These are phyloP conservation scores for Ceratobasidium sp. DNA, from an alignment of 1,284 basidiomycete genomes.

Conservation along the genomic window DNA sequence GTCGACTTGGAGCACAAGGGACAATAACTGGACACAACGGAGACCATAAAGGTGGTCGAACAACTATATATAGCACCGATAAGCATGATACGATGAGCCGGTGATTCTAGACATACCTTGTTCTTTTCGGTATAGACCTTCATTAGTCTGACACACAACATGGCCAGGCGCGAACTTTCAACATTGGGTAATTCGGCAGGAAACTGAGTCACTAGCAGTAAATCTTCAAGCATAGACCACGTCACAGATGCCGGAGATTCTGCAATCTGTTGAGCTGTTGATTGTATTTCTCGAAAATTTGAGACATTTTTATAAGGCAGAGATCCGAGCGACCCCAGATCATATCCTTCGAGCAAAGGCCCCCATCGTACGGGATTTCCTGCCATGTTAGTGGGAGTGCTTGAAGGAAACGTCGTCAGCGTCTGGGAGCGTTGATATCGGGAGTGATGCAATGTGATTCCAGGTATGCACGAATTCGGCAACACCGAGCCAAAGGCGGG, in stretches of 20 bases:
- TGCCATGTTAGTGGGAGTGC: neutral
- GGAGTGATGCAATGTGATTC: neutral
- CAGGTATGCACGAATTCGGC: neutral
- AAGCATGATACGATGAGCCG: too few relatives aligned
- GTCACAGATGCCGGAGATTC: neutral
- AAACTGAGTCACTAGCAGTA: neutral
- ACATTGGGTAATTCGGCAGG: neutral
- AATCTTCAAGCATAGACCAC: neutral
- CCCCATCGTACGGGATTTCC: neutral
- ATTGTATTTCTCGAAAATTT: neutral
- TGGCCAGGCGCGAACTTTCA: neutral
- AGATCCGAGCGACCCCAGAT: neutral
- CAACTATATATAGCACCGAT: neutral
- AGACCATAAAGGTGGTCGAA: constrained; percentile 10
- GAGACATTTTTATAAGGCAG: neutral
- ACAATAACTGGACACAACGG: neutral
- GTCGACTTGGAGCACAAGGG: neutral
- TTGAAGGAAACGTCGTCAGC: neutral
- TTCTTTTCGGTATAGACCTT: neutral
- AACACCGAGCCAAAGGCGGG: neutral
- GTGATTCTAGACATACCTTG: neutral
- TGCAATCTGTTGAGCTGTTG: neutral
- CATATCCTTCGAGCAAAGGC: neutral
- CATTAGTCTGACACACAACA: neutral
- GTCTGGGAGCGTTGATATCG: neutral